A percentile compares a stretch with the other conserved stretches of the same genome.
Conservation (phyloP, 768 basidiomycete species). For the Pleurotus platypus region DNA sequence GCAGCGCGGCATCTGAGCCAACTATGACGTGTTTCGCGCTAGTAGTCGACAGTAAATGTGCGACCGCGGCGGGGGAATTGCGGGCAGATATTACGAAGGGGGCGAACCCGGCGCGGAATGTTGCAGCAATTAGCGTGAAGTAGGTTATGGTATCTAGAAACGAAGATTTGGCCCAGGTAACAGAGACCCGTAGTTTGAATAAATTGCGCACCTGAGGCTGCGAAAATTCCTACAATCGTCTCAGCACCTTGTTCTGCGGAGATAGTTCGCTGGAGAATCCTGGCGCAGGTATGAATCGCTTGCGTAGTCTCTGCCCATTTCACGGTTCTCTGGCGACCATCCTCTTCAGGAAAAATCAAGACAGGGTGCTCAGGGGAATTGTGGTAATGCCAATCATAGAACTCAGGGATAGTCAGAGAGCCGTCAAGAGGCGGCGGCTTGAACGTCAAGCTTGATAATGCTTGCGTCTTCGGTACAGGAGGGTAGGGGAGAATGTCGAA, state of each 20-base stretch:
- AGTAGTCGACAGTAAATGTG: conserved; percentile 29
- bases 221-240: conserved; percentile 20
- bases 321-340: conserved; percentile 13
- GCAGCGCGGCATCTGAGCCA: conserved; percentile 19
- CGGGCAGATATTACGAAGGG: conserved; percentile 29
- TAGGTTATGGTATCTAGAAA: conserved; percentile 27
- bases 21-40: conserved; percentile 18
- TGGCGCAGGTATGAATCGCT: conserved; percentile 20
- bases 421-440: conserved; percentile 26
- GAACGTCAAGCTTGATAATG: conserved; percentile 23
- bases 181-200: background rate
- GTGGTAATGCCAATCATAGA: conserved; percentile 30
- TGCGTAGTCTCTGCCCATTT: conserved; percentile 22
- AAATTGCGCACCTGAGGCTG: conserved; percentile 14
- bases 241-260: background rate
- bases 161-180: background rate
- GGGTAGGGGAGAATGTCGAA: conserved; percentile 7
- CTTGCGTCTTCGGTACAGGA: conserved; percentile 22
- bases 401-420: conserved; percentile 24
- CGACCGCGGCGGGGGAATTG: conserved; percentile 39
- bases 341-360: conserved; percentile 19
- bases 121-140: conserved; percentile 25
- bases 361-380: conserved; percentile 28
- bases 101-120: conserved; percentile 30
- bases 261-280: conserved; percentile 10